Base-by-base conservation (phyloP, 768 basidiomycete species). In the Agaricus subrufescens region DNA sequence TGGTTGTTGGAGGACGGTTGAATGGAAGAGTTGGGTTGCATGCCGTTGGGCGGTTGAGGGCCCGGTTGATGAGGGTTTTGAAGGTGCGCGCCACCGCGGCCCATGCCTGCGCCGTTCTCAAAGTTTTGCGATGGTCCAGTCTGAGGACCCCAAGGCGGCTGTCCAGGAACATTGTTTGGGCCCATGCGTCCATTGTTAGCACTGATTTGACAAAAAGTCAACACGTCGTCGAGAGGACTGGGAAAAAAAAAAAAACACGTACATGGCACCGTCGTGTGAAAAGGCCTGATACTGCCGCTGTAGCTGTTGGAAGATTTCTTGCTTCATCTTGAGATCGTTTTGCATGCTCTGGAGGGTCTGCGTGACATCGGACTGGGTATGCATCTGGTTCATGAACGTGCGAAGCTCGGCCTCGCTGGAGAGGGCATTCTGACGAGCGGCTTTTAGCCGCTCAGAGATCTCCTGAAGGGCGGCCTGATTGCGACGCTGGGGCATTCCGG, bases 1-100 rank as follows among this genome's bases (percentile, higher is more conserved):
- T 57, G 60, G 26, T 48, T 39, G 52, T 47, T 56, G 42, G 27
- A 51, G 6, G 55, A 43, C 4, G 50, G 37, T 45, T 55, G 53
- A 12, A 57, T 44, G 15, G 39, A 54, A 10, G 49, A 29, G 29
- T 48, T 56, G 30, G n/a, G 45, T 37, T 46, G 58, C 27, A 50
- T 56, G 26, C 45, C 50, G 46, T 52, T 42, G 11, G 39, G 37
- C 29, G 27, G 46, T 10, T 50, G 57, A 30, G 44, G 55, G 31
- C 26, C 12, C 6, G 56, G 31, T 56, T 19, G 55, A 43, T 34
- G 56, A 10, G 12, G 45, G 39, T 30, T 52, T 45, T 50, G 55
- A 51, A 27, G 40, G 30, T 30, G 58, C 30, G 39, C 46, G 19
- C 37, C 37, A 30, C 43, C 55, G 43, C 50, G 54, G 30, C 53